Conservation (phyloP, 2,329 filamentous ascomycete species). For the Trichoderma sp. region DNA sequence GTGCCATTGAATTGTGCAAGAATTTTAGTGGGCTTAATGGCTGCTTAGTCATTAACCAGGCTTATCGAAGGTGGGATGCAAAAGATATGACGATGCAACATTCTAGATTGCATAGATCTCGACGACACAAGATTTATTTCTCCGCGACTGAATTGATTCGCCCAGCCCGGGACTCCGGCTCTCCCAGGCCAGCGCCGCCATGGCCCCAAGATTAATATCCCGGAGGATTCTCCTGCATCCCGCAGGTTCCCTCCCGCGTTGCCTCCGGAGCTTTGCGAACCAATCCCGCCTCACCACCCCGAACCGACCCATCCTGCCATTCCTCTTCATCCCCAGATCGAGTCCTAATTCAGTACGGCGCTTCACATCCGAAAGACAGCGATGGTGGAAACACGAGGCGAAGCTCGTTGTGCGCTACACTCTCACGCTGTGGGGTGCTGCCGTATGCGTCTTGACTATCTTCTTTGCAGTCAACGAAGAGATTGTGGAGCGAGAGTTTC, state of each 20-base stretch:
- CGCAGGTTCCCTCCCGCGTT: conserved; percentile 26
- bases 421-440: conserved; percentile 63
- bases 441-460: conserved; percentile 60
- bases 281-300: conserved; percentile 33
- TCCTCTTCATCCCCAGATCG: conserved; percentile 49
- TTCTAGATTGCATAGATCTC: neutral
- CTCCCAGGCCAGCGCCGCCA: conserved; percentile 26
- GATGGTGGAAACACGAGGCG: conserved; percentile 70
- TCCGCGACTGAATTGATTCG: neutral
- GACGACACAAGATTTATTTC: neutral
- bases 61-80: neutral
- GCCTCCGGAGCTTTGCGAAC: conserved; percentile 32
- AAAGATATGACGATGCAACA: neutral
- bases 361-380: conserved; percentile 75
- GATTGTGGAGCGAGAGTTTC: conserved; percentile 70
- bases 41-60: neutral
- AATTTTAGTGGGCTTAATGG: neutral
- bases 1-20: neutral
- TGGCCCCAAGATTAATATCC: conserved; percentile 44
- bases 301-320: conserved; percentile 46
- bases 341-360: conserved; percentile 64
- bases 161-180: conserved; percentile 19
- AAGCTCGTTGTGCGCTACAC: conserved; percentile 69
- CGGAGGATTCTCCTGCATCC: conserved; percentile 33
- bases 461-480: conserved; percentile 72